These are phyloP conservation scores for Talaromyces nanjingensis DNA, from an alignment of 495 filamentous ascomycete genomes.

Conservation along the genomic window DNA sequence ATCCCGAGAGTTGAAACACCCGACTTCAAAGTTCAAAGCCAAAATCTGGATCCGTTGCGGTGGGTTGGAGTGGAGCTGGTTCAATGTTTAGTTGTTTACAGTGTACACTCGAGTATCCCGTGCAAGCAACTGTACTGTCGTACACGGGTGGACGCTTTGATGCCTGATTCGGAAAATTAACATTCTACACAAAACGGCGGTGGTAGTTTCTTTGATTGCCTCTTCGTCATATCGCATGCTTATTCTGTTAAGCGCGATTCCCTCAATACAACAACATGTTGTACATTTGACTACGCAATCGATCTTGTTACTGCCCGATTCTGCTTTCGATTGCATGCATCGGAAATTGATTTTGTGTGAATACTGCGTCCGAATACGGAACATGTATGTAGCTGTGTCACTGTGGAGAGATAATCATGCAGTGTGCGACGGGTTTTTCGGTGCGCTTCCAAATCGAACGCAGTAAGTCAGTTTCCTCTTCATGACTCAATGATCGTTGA, in stretches of 20 bases:
- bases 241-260: slow-evolving; percentile 1
- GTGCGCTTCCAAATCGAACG: slow-evolving; percentile 2
- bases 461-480: background rate
- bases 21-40: background rate
- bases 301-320: background rate
- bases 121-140: background rate
- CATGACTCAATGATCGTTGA: background rate
- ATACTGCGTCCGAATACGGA: background rate
- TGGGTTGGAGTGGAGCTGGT: background rate
- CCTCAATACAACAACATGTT: background rate
- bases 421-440: slow-evolving; percentile 4
- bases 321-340: background rate
- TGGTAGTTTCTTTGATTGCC: background rate
- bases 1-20: background rate
- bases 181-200: background rate
- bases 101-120: background rate
- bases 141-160: slow-evolving; percentile 2
- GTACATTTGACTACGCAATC: background rate
- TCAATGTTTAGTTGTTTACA: background rate
- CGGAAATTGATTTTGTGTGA: background rate
- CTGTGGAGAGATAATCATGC: background rate
- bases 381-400: background rate
- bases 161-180: background rate
- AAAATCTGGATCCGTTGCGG: background rate
- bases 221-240: background rate